These are phyloP conservation scores for Talaromyces sp. DNA, from an alignment of 2,329 filamentous ascomycete species.

Conservation along the genomic window DNA sequence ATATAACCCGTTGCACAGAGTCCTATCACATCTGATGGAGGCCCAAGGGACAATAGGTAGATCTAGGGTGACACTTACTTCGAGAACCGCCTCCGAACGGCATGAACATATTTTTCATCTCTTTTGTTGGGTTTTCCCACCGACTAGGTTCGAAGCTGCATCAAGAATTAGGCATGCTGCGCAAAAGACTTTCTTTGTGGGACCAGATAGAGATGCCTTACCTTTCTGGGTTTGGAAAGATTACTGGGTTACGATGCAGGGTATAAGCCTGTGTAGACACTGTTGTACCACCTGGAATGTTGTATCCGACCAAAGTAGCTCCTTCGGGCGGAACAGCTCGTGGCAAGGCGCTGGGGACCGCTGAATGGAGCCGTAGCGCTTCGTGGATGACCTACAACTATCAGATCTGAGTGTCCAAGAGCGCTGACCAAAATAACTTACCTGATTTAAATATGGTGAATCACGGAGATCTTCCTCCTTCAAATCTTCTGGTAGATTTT, in stretches of 20 bases:
- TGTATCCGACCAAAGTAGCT: conserved; percentile 35
- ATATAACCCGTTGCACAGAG: no score
- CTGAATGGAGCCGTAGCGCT: conserved; percentile 52
- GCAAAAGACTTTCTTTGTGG: background rate
- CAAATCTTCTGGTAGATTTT: conserved; percentile 29
- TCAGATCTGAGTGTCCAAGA: background rate
- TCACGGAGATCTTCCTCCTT: conserved; percentile 44
- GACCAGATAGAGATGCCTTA: background rate
- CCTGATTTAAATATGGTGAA: conserved; percentile 50
- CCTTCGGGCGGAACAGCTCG: conserved; percentile 46
- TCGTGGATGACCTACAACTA: conserved; percentile 46
- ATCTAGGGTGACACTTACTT: conserved; percentile 22
- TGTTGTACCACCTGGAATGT: conserved; percentile 48
- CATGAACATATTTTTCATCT: conserved; percentile 54
- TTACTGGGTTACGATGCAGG: conserved; percentile 48
- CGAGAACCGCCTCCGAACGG: conserved; percentile 62
- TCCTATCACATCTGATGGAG: no score
- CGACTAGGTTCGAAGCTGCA: conserved; percentile 45
- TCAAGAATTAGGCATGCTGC: background rate
- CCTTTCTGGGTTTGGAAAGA: conserved; percentile 45
- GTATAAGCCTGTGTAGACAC: conserved; percentile 50
- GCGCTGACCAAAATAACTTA: background rate
- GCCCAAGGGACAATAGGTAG: no score
- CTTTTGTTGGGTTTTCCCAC: conserved; percentile 38
- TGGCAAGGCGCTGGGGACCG: conserved; percentile 53